Base-by-base conservation (phyloP, 352 stramenopile species). In the Phytophthora uliginosa region DNA sequence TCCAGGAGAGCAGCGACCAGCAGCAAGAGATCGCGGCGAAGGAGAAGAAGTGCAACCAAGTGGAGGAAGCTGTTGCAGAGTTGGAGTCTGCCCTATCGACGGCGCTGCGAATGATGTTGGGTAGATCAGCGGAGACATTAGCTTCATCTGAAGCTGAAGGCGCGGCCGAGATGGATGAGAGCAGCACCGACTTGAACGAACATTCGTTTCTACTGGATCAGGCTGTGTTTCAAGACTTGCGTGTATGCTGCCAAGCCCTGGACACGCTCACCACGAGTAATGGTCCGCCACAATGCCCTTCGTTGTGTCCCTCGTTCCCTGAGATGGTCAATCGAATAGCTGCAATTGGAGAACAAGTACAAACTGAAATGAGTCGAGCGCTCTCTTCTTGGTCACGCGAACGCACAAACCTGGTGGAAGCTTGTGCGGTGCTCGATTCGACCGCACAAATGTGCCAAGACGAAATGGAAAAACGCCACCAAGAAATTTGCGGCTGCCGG, bases 361-460 rank as follows among this genome's bases (percentile, higher is more conserved):
- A 72, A 8, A 50, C 18, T 0, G 57, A 81, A 28, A 26, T 83
- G 1, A 60, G 67, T 17, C 51, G 18, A 7, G 42, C 67, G 8
- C 36, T 73, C n/a, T 63, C 54, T 8, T 88, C 83, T 1, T 90
- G 83, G 81, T 18, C 55, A n/a, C 66, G 74, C 2, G 81, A 90
- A 28, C 77, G 77, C 5, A 38, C 51, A 7, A 79, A 87, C 38
- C 45, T 89, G 15, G 28, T 78, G 0, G 64, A 63, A 3, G 69
- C 83, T 2, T 78, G 71, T 45, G 31, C 71, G 13, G 60, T 64
- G n/a, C 54, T 91, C 22, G 65, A 89, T 28, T 59, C 66, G 4
- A 79, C 83, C 0, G 68, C 69, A 28, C 47, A 28, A 18, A 38
- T 82, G 34, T 89, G 80, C 20, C 71, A 78, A 38, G 12, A 71